Conservation (phyloP, 306 rosid genomes). For the Dalbergia oliveri region DNA sequence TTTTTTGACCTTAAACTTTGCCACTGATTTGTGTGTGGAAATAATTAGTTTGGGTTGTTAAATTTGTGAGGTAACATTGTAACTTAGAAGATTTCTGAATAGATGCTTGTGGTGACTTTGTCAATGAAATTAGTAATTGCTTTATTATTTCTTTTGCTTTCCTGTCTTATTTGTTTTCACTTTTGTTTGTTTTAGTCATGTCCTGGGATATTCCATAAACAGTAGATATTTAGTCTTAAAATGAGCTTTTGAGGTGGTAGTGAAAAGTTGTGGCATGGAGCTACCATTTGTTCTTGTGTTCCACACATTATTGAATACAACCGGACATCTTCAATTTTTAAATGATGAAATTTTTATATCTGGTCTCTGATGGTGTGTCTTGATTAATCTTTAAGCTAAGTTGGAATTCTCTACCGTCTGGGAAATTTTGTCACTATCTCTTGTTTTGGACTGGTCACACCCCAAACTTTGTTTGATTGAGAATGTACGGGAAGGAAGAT, state of each 20-base stretch:
- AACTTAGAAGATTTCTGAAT: not conserved
- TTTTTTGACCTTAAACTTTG: constrained; percentile 3
- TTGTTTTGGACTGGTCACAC: not conserved
- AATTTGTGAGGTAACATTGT: constrained; percentile 33
- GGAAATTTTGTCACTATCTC: constrained; percentile 6
- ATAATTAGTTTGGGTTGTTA: constrained; percentile 28
- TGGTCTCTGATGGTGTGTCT: not conserved
- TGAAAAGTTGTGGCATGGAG: constrained; percentile 26
- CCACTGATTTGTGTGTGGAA: constrained; percentile 6
- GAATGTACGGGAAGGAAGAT: not conserved
- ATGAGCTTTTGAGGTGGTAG: not conserved
- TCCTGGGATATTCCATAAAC: constrained; percentile 14
- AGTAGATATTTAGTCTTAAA: constrained; percentile 4
- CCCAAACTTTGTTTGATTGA: constrained; percentile 1
- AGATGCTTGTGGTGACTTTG: constrained; percentile 27
- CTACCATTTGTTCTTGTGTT: not conserved
- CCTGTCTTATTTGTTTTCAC: not conserved
- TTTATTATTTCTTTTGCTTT: constrained; percentile 11
- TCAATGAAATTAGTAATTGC: constrained; percentile 12
- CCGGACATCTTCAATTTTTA: not conserved
- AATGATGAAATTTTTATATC: not conserved
- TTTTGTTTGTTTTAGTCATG: constrained; percentile 14
- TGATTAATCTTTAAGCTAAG: constrained; percentile 18
- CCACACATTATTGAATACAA: not conserved
- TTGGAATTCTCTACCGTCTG: not conserved